These are phyloP conservation scores for Vanrija pseudolonga DNA, from an alignment of 1,284 basidiomycete species.

Conservation along the genomic window DNA sequence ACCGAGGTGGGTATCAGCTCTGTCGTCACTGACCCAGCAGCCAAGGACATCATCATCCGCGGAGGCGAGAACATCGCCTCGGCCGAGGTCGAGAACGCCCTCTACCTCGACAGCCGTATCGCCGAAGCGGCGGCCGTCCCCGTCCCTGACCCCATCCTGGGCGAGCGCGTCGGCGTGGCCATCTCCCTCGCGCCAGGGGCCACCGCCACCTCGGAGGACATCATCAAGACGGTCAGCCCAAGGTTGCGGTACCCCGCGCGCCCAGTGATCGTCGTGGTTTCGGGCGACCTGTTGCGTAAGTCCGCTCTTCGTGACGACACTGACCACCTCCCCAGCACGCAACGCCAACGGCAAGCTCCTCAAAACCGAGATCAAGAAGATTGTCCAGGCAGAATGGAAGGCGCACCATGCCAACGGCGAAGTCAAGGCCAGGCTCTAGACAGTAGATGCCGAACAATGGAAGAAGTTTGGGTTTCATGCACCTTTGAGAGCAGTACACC, in stretches of 20 bases:
- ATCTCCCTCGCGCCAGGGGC: slow-evolving; percentile 24
- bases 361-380: slow-evolving; percentile 12
- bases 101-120: slow-evolving; percentile 32
- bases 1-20: slow-evolving; percentile 14
- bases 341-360: slow-evolving; percentile 15
- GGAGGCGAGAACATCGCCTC: slow-evolving; percentile 43
- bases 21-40: background rate
- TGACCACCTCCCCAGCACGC: slow-evolving; percentile 3
- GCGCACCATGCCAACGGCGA: background rate
- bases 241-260: slow-evolving; percentile 13
- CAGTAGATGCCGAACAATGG: background rate
- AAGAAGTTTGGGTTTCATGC: no score
- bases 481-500: no score
- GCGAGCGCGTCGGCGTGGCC: slow-evolving; percentile 39
- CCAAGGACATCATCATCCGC: slow-evolving; percentile 42
- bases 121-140: slow-evolving; percentile 37
- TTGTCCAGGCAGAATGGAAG: slow-evolving; percentile 26
- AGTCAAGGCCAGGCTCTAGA: slow-evolving; percentile 12
- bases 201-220: background rate
- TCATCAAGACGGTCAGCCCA: slow-evolving; percentile 6
- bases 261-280: slow-evolving; percentile 12
- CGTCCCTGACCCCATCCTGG: slow-evolving; percentile 33
- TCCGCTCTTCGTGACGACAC: background rate
- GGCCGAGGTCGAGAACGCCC: slow-evolving; percentile 40
- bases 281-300: slow-evolving; percentile 11